Evolutionary conservation across 176 grass and related monocot genomes (phyloP), one percentile per base, ranked within the genome.

Genomic region (Paspalum notatum): DNA sequence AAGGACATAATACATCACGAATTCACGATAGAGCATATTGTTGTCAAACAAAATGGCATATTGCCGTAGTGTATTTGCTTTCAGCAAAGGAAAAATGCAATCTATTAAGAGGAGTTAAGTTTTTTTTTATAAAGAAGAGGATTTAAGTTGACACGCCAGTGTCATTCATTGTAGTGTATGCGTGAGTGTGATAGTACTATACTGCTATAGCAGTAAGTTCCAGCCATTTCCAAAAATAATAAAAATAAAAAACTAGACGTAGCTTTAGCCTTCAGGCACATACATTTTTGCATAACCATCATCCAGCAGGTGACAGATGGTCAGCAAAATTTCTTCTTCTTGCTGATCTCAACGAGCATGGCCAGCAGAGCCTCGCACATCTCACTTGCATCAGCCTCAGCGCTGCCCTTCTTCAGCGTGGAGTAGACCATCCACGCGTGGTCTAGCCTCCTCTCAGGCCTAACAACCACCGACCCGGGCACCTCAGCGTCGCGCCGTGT

Each of bases 381-480:
- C 74, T 98, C 78, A 22, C 83, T 93, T 0, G 95, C 88, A 62
- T 98, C 92, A 8, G 92, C 90, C 53, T 98, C 85, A 0, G 86
- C 39, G 0, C 62, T 69, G 18, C 88, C 60, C 78, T 83, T 81
- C 48, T 76, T 87, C 53, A 78, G 40, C 18, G 88, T 75, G 27
- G 95, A 89, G 62, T 94, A 87, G 55, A 98, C 95, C 80, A 94
- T 90, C 95, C 92, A 94, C 25, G 92, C 83, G 25, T 98, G 95
- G 64, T 94, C 88, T 74, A 98, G 73, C 82, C 83, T 98, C 65
- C 85, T 82, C 55, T 98, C 83, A 22, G 87, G 79, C 65, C 95
- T 83, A 3, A 98, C 92, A 12, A 89, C 85, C 51, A 98, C 92
- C 2, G 95, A 98, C 1, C 95, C 95, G 1, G 92, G 95, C 27